Evolutionary conservation across 2,329 filamentous ascomycete genomes (phyloP).

Genomic region (Diplodia scrobiculata): DNA sequence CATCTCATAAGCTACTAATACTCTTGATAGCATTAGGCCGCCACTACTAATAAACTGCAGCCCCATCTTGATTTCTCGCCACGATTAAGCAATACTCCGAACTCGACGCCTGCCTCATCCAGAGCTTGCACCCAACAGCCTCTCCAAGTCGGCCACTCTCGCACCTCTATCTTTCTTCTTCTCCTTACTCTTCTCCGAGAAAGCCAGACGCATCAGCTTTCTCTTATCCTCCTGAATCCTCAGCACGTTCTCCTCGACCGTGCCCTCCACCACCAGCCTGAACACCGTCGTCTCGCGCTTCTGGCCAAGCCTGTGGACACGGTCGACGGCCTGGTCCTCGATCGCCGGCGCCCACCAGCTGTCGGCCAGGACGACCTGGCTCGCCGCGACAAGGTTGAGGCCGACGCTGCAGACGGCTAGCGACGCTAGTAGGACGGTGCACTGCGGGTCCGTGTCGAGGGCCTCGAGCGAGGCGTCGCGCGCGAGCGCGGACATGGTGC

Average conservation of each 20-base stretch:
- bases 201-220: conserved; percentile 73
- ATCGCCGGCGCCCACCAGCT: conserved; percentile 91
- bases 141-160: conserved; percentile 49
- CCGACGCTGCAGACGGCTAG: conserved; percentile 82
- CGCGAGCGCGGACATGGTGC: conserved; percentile 69
- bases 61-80: not conserved
- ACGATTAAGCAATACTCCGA: not conserved
- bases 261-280: conserved; percentile 76
- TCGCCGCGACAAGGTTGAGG: conserved; percentile 80
- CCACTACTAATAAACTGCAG: not conserved
- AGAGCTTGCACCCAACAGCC: conserved; percentile 40
- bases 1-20: not conserved
- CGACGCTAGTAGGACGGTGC: conserved; percentile 77
- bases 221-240: conserved; percentile 78
- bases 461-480: conserved; percentile 72
- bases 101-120: not conserved
- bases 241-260: conserved; percentile 78
- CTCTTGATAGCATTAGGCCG: not conserved
- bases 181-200: conserved; percentile 70
- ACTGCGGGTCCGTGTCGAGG: conserved; percentile 67
- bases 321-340: conserved; percentile 87
- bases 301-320: conserved; percentile 67
- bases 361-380: conserved; percentile 81
- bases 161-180: conserved; percentile 43
- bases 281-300: conserved; percentile 77